Percentiles rank a stretch among this genome's conserved stretches.
Conservation (phyloP, 805 yeast species). For the Nakazawaea molendinolei region DNA sequence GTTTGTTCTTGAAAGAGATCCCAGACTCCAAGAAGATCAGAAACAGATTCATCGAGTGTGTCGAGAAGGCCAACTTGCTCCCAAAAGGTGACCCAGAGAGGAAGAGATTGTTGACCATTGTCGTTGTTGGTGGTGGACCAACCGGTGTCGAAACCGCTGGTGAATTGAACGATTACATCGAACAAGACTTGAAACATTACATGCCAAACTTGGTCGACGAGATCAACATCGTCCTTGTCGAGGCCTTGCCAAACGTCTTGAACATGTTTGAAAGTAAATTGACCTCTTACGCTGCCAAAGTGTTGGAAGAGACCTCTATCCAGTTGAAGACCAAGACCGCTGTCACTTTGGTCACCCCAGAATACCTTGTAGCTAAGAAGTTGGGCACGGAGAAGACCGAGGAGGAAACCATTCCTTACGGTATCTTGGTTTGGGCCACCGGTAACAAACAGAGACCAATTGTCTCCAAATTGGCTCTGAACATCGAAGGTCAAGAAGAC, state of each 20-base stretch:
- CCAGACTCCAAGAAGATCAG: slow-evolving; percentile 43
- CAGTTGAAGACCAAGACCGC: slow-evolving; percentile 40
- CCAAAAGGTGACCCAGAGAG: slow-evolving; percentile 47
- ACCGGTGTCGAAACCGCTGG: slow-evolving; percentile 56
- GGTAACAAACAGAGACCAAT: slow-evolving; percentile 50
- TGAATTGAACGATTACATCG: slow-evolving; percentile 49
- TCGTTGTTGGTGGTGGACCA: slow-evolving; percentile 55
- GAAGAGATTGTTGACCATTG: slow-evolving; percentile 43
- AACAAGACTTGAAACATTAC: slow-evolving; percentile 47
- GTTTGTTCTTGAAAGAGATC: slow-evolving; percentile 45
- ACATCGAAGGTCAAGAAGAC: slow-evolving; percentile 44
- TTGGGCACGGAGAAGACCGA: slow-evolving; percentile 33
- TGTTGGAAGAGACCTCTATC: slow-evolving; percentile 43
- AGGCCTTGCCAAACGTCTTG: slow-evolving; percentile 48
- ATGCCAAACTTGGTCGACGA: slow-evolving; percentile 48
- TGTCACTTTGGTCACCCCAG: slow-evolving; percentile 41
- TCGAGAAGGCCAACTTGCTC: slow-evolving; percentile 47
- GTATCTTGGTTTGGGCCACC: slow-evolving; percentile 52
- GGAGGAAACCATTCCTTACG: slow-evolving; percentile 40
- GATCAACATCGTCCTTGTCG: slow-evolving; percentile 42
- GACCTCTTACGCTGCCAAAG: slow-evolving; percentile 45
- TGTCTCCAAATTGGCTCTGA: slow-evolving; percentile 33
- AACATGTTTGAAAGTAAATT: slow-evolving; percentile 44
- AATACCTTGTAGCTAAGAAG: slow-evolving; percentile 36
- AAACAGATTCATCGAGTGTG: slow-evolving; percentile 40